Evolutionary conservation across 2,329 filamentous ascomycete species (phyloP).

Genomic region (Colletotrichum orbiculare): DNA sequence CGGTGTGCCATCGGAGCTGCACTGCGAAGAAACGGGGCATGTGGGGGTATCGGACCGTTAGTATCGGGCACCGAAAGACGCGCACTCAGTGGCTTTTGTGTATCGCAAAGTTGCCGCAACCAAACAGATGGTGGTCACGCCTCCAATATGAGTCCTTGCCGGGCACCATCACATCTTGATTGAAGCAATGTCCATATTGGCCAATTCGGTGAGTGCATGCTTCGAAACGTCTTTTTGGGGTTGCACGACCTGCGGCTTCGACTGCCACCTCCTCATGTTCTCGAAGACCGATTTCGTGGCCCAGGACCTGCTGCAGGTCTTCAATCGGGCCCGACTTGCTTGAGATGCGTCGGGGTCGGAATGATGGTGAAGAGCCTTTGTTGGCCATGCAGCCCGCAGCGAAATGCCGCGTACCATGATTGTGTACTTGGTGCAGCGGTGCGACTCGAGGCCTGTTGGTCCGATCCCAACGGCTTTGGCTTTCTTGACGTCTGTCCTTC

Average conservation of each 20-base stretch:
- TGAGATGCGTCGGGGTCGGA: slow-evolving; percentile 14
- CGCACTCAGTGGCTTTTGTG: slow-evolving; percentile 8
- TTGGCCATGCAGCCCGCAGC: slow-evolving; percentile 28
- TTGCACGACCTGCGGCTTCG: slow-evolving; percentile 14
- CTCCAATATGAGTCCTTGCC: slow-evolving; percentile 11
- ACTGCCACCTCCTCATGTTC: neutral
- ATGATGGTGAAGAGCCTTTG: slow-evolving; percentile 22
- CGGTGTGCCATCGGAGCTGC: slow-evolving; percentile 14
- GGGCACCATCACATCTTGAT: slow-evolving; percentile 21
- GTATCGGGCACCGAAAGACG: slow-evolving; percentile 12
- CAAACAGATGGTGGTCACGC: neutral
- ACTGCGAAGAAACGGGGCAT: slow-evolving; percentile 7
- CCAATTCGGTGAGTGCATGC: slow-evolving; percentile 18
- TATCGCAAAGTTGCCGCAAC: slow-evolving; percentile 4
- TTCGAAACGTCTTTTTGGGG: slow-evolving; percentile 22
- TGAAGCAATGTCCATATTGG: neutral
- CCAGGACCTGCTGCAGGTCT: slow-evolving; percentile 31
- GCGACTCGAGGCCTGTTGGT: neutral
- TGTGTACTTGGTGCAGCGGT: neutral
- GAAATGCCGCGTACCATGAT: slow-evolving; percentile 19
- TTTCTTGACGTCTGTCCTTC: slow-evolving; percentile 17
- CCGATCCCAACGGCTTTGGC: slow-evolving; percentile 5
- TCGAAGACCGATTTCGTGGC: neutral
- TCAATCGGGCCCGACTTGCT: slow-evolving; percentile 31
- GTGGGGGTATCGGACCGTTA: slow-evolving; percentile 18